Evolutionary conservation across 805 yeast species (phyloP).

Genomic region (Ogataea parapolymorpha): DNA sequence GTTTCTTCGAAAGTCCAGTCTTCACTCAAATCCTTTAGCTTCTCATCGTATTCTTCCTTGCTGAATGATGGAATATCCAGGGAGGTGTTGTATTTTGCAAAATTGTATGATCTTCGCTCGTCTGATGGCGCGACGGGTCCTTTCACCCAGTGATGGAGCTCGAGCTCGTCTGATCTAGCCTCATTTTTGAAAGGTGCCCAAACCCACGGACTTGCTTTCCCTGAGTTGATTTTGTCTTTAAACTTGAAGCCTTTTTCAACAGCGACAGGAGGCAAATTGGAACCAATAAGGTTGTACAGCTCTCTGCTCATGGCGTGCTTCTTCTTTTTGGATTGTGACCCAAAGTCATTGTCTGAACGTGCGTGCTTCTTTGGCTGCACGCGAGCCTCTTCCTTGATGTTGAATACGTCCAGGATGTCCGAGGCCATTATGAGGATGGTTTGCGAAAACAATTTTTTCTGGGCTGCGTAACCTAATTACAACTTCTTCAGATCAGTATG

Average conservation of each 20-base stretch:
- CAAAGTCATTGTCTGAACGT: conserved; percentile 18
- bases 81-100: conserved; percentile 69
- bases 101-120: conserved; percentile 49
- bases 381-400: conserved; percentile 50
- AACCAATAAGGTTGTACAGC: conserved; percentile 81
- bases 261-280: conserved; percentile 83
- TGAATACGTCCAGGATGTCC: conserved; percentile 75
- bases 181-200: conserved; percentile 57
- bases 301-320: conserved; percentile 81
- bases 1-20: conserved; percentile 81
- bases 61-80: conserved; percentile 68
- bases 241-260: conserved; percentile 49
- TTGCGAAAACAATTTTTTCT: conserved; percentile 7
- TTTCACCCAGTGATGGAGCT: conserved; percentile 81
- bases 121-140: conserved; percentile 44
- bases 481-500: conserved; percentile 4
- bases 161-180: conserved; percentile 48
- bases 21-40: conserved; percentile 31
- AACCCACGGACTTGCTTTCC: conserved; percentile 82
- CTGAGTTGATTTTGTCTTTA: conserved; percentile 59
- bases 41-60: conserved; percentile 55
- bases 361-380: conserved; percentile 28
- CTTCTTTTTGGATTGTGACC: conserved; percentile 33
- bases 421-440: conserved; percentile 33
- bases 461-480: conserved; percentile 14